phyloP scores from a whole-genome alignment of 139 green algal species.

The Mesostigma viride region DNA sequence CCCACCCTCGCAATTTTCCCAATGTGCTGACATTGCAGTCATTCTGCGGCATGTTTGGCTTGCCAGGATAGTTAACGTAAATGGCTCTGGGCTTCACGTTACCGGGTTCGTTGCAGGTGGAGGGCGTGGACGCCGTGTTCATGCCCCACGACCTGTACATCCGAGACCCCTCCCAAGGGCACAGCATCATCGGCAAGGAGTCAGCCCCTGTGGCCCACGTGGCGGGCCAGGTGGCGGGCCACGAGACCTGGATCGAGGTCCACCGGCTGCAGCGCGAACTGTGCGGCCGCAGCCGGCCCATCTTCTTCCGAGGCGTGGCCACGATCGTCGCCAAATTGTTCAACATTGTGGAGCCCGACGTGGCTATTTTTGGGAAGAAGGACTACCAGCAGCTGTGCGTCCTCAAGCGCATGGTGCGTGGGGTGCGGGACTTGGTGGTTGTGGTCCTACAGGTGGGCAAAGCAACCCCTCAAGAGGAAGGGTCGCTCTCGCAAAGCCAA shows the following conservation, averaged over 20 bases:
- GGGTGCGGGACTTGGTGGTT: too few species aligned
- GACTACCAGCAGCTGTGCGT: constrained; percentile 95
- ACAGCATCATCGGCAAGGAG: too few species aligned
- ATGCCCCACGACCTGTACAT: constrained; percentile 55
- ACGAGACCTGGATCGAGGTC: constrained; percentile 69
- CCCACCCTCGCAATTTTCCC: too few species aligned
- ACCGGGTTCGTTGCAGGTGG: constrained; percentile 3
- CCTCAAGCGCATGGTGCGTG: constrained; percentile 65
- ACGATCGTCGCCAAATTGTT: constrained; percentile 91
- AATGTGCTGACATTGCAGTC: too few species aligned
- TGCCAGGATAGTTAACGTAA: too few species aligned
- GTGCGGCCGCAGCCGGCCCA: constrained; percentile 67
- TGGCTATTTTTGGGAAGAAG: constrained; percentile 90
- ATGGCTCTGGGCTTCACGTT: too few species aligned
- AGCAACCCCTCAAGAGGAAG: too few species aligned
- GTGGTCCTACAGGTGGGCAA: background rate
- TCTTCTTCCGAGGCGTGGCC: constrained; percentile 94
- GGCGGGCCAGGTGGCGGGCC: constrained; percentile 25
- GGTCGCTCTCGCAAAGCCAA: too few species aligned
- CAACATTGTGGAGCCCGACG: constrained; percentile 78
- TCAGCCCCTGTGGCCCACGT: too few species aligned
- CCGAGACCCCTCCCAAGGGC: background rate
- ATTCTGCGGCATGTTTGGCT: too few species aligned
- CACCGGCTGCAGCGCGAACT: constrained; percentile 55
- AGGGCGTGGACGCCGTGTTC: constrained; percentile 65